Evolutionary conservation across 2,329 filamentous ascomycete genomes (phyloP).

Genomic region (Aspergillus tubingensis): DNA sequence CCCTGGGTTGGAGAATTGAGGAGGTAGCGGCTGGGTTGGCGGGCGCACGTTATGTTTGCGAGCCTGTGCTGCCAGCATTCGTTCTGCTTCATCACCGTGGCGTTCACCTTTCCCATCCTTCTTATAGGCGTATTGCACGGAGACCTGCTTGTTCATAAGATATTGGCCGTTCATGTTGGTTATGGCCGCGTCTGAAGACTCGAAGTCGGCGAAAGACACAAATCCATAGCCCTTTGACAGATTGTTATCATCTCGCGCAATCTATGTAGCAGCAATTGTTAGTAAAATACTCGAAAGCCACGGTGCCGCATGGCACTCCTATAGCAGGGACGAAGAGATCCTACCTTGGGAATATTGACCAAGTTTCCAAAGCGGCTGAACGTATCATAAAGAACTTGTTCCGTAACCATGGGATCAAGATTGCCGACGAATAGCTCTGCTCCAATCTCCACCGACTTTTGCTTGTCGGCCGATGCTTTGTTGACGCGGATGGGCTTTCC

Average conservation of each 20-base stretch:
- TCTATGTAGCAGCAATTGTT: conserved; percentile 38
- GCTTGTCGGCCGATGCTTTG: conserved; percentile 90
- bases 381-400: conserved; percentile 93
- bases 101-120: conserved; percentile 97
- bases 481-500: conserved; percentile 96
- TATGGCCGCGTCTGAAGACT: conserved; percentile 88
- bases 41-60: conserved; percentile 92
- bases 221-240: conserved; percentile 96
- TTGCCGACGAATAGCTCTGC: conserved; percentile 97
- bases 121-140: conserved; percentile 98
- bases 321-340: conserved; percentile 5
- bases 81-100: conserved; percentile 91
- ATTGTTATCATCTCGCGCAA: conserved; percentile 82
- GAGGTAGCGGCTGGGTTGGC: conserved; percentile 72
- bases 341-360: conserved; percentile 79
- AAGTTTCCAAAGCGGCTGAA: conserved; percentile 90
- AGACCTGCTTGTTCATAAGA: conserved; percentile 94
- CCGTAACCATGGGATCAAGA: conserved; percentile 89
- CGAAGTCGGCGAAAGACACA: conserved; percentile 89
- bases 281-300: conserved; percentile 18
- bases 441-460: conserved; percentile 88
- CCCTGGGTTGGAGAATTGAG: conserved; percentile 64
- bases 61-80: conserved; percentile 86
- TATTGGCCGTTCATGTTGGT: conserved; percentile 94
- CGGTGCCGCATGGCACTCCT: too few species aligned